phyloP scores from a whole-genome alignment of 2,329 filamentous ascomycete genomes.

The Lizonia empirigonia region DNA sequence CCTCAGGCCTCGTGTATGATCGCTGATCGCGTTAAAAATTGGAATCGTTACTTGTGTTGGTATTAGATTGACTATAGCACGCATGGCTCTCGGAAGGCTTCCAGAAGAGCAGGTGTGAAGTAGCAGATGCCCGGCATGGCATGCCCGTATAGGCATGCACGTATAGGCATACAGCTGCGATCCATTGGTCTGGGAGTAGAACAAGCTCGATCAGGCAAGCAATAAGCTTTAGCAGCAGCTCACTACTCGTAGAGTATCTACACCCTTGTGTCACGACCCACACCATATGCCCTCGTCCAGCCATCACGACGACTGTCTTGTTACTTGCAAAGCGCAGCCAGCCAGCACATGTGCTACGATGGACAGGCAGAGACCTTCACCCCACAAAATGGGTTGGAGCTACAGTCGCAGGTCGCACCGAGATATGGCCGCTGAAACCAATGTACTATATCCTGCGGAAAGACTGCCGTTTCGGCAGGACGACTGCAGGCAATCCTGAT shows the following conservation, averaged over 20 bases:
- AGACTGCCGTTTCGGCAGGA: neutral
- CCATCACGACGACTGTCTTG: neutral
- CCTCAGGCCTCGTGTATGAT: neutral
- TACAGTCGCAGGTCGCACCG: neutral
- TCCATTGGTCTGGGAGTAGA: neutral
- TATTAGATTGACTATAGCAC: constrained; percentile 4
- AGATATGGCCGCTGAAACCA: neutral
- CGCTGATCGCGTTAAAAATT: neutral
- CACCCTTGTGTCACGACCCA: neutral
- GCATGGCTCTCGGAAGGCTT: neutral
- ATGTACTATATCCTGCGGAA: neutral
- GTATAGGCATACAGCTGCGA: too few relatives aligned
- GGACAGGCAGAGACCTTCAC: neutral
- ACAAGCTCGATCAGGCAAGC: neutral
- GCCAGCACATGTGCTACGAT: neutral
- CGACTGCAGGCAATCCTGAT: neutral
- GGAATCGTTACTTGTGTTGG: neutral
- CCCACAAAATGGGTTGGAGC: neutral
- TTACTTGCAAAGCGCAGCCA: neutral
- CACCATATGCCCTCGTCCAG: neutral
- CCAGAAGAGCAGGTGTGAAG: constrained; percentile 5
- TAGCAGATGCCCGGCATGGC: neutral
- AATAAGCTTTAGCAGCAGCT: neutral
- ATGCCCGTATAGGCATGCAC: neutral
- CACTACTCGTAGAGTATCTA: neutral